Conservation (phyloP, 129 eudicot genomes). For the Arctium minus region DNA sequence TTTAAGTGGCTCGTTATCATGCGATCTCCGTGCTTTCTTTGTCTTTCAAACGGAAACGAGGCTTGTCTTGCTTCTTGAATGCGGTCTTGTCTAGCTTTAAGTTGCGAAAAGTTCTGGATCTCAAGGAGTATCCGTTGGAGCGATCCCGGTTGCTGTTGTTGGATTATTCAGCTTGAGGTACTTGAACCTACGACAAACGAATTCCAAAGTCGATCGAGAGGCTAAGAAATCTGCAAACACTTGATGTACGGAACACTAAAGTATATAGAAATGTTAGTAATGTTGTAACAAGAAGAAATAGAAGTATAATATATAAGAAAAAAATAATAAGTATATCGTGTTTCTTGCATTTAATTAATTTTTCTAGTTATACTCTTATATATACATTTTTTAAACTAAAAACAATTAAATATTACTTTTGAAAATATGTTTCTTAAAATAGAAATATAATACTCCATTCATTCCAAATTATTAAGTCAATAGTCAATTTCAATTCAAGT, state of each 20-base stretch:
- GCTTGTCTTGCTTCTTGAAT: conserved; percentile 24
- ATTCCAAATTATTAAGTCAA: too few species aligned
- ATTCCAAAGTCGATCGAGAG: conserved; percentile 47
- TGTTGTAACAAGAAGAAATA: too few species aligned
- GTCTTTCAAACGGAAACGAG: conserved; percentile 39
- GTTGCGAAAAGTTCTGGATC: conserved; percentile 48
- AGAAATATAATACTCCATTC: too few species aligned
- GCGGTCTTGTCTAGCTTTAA: conserved; percentile 37
- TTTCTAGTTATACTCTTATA: too few species aligned
- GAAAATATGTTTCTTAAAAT: too few species aligned
- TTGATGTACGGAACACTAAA: conserved; percentile 48
- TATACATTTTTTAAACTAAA: too few species aligned
- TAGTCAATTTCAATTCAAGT: too few species aligned
- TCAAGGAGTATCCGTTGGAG: conserved; percentile 31
- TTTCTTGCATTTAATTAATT: too few species aligned
- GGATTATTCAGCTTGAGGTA: conserved; percentile 51
- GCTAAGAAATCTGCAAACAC: conserved; percentile 57
- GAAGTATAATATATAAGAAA: too few species aligned
- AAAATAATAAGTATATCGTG: too few species aligned
- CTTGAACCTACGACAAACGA: conserved; percentile 47
- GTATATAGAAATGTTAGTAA: too few species aligned
- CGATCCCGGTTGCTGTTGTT: conserved; percentile 34
- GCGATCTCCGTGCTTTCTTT: conserved; percentile 50
- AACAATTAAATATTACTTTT: too few species aligned
- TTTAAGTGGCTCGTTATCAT: conserved; percentile 25